These are phyloP conservation scores for Cryphonectria naterciae DNA, from an alignment of 2,329 filamentous ascomycete genomes.

Conservation along the genomic window DNA sequence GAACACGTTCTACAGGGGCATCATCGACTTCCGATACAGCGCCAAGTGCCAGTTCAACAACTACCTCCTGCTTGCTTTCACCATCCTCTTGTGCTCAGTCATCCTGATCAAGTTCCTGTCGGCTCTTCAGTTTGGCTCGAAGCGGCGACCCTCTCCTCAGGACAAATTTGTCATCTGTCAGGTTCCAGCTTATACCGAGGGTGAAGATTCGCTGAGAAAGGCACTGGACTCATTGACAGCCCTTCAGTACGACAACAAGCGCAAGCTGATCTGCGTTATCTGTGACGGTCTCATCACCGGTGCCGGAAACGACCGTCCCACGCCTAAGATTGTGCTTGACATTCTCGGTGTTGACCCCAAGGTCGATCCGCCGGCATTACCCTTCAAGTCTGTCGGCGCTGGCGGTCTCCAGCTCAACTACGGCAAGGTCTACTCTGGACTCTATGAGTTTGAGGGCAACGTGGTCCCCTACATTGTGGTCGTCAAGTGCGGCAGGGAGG, in stretches of 20 bases:
- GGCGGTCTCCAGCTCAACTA: constrained; percentile 95
- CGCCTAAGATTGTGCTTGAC: constrained; percentile 95
- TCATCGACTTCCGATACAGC: constrained; percentile 79
- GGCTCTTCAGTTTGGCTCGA: constrained; percentile 90
- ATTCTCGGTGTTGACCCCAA: constrained; percentile 97
- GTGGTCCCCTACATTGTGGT: constrained; percentile 95
- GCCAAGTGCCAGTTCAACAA: constrained; percentile 85
- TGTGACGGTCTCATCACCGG: constrained; percentile 98
- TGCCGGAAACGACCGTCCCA: constrained; percentile 93
- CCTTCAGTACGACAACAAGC: constrained; percentile 96
- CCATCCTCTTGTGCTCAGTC: constrained; percentile 79
- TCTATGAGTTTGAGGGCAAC: constrained; percentile 97
- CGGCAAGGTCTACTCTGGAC: constrained; percentile 95
- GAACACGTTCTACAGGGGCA: constrained; percentile 81
- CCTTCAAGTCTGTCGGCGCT: constrained; percentile 89
- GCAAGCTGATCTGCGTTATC: constrained; percentile 94
- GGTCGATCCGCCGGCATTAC: constrained; percentile 89
- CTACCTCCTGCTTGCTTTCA: constrained; percentile 85
- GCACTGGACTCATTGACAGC: constrained; percentile 93
- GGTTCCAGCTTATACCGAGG: constrained; percentile 96
- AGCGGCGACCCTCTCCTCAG: constrained; percentile 84
- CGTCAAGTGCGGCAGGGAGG: constrained; percentile 97
- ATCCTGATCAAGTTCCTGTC: constrained; percentile 89
- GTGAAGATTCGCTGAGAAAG: constrained; percentile 91
- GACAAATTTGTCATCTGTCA: constrained; percentile 99